A percentile compares a stretch with the other conserved stretches of the same genome.
These are phyloP conservation scores for Pezicula rhizophila DNA, from an alignment of 2,329 filamentous ascomycete genomes.

Conservation along the genomic window DNA sequence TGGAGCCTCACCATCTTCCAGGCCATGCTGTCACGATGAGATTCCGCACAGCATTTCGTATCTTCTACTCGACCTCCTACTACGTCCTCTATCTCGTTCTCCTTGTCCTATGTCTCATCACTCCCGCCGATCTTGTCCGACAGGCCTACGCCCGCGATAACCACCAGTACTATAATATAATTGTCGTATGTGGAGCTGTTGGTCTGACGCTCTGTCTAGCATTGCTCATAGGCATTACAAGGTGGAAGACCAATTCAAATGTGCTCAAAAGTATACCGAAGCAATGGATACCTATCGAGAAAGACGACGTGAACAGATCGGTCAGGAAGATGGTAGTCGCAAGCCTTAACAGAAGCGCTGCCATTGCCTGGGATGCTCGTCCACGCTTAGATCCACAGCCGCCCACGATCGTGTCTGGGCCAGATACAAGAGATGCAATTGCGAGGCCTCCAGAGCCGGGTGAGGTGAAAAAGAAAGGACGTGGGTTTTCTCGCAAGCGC, in stretches of 20 bases:
- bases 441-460: conserved; percentile 10
- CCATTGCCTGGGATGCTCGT: conserved; percentile 71
- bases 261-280: conserved; percentile 80
- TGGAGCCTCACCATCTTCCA: conserved; percentile 5
- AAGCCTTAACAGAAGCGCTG: conserved; percentile 68
- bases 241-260: conserved; percentile 81
- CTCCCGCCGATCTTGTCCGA: conserved; percentile 74
- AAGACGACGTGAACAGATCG: conserved; percentile 69
- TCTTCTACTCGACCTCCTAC: conserved; percentile 78
- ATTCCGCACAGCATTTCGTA: conserved; percentile 50
- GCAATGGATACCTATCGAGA: conserved; percentile 77
- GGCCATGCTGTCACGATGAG: conserved; percentile 19
- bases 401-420: conserved; percentile 22
- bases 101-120: conserved; percentile 67
- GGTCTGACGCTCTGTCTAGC: conserved; percentile 65
- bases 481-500: conserved; percentile 4
- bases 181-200: conserved; percentile 73
- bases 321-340: conserved; percentile 72
- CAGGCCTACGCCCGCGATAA: conserved; percentile 69
- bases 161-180: conserved; percentile 69
- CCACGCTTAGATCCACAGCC: conserved; percentile 50
- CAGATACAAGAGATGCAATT: conserved; percentile 22
- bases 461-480: conserved; percentile 3
- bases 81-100: conserved; percentile 69
- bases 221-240: conserved; percentile 69